phyloP scores from a whole-genome alignment of 805 yeast species.

The Kodamaea lidongshanica region DNA sequence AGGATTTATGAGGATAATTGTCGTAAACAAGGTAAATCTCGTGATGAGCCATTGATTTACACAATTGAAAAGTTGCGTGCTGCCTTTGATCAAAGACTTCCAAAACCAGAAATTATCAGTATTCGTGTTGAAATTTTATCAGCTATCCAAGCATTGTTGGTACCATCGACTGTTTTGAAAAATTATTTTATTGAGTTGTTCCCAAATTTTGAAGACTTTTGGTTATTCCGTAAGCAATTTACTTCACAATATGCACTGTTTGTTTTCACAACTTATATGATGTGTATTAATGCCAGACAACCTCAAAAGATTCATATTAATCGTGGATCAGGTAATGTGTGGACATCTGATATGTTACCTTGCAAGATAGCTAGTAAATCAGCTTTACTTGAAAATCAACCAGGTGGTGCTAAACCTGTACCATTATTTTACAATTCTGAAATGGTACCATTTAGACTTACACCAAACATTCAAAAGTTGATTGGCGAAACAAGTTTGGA shows the following conservation, averaged over 20 bases:
- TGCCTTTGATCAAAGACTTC: conserved; percentile 88
- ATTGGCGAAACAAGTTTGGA: conserved; percentile 94
- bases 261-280: conserved; percentile 86
- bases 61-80: conserved; percentile 81
- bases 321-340: conserved; percentile 75
- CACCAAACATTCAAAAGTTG: conserved; percentile 90
- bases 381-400: conserved; percentile 24
- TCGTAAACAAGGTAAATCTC: conserved; percentile 58
- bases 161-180: conserved; percentile 77
- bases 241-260: conserved; percentile 92
- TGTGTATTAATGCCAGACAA: conserved; percentile 87
- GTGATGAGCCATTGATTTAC: conserved; percentile 87
- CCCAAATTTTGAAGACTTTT: conserved; percentile 83
- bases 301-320: conserved; percentile 90
- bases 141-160: conserved; percentile 80
- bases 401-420: conserved; percentile 42
- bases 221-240: conserved; percentile 95
- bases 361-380: conserved; percentile 61
- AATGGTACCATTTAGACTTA: conserved; percentile 90
- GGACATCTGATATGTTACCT: conserved; percentile 95
- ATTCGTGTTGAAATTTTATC: conserved; percentile 86
- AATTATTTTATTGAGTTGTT: conserved; percentile 69
- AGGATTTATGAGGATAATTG: conserved; percentile 86
- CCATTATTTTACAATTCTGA: conserved; percentile 91
- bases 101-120: conserved; percentile 85